These are phyloP conservation scores for Thymus mandschuricus DNA, from an alignment of 257 asterid genomes.

Conservation along the genomic window DNA sequence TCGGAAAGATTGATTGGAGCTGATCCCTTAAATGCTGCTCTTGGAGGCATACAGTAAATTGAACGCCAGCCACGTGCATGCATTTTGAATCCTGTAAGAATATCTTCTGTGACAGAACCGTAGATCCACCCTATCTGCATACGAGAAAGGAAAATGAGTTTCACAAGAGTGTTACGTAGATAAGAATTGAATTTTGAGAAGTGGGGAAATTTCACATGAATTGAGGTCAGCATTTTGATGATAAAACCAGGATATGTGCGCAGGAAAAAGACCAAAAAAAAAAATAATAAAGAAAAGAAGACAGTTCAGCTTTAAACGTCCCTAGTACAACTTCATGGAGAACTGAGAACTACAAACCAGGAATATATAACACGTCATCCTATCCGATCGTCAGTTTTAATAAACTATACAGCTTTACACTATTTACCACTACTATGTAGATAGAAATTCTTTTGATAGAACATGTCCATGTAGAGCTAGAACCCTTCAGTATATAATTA, in stretches of 20 bases:
- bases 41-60: conserved; percentile 88
- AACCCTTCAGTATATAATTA: neutral
- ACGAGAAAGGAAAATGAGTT: conserved; percentile 26
- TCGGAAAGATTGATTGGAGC: conserved; percentile 99
- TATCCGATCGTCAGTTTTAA: neutral
- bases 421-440: conserved; percentile 6
- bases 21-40: conserved; percentile 96
- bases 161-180: conserved; percentile 9
- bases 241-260: too few relatives aligned
- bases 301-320: too few relatives aligned
- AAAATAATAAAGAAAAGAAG: too few relatives aligned
- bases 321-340: too few relatives aligned
- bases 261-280: too few relatives aligned
- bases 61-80: conserved; percentile 99
- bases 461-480: neutral
- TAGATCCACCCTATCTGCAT: conserved; percentile 97
- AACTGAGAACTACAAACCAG: too few relatives aligned
- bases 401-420: neutral
- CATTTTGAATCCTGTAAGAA: conserved; percentile 98
- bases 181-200: neutral
- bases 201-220: neutral
- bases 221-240: too few relatives aligned
- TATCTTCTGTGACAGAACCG: conserved; percentile 98
- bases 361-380: too few relatives aligned
- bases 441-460: neutral